These are phyloP conservation scores for Teunomyces atbi DNA, from an alignment of 805 yeast genomes.

Conservation along the genomic window DNA sequence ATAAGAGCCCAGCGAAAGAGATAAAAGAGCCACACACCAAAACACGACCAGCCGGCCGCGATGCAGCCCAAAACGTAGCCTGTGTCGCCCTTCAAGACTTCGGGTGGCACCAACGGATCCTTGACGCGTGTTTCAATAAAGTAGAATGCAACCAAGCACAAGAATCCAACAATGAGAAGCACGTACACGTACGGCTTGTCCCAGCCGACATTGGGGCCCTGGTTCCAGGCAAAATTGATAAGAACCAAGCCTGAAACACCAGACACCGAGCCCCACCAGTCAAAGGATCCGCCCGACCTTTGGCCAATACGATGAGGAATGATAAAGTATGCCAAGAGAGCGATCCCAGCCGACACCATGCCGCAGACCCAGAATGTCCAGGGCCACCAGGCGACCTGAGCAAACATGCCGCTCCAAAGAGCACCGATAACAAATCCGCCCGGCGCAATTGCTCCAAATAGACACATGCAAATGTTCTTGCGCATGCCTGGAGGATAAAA, in stretches of 20 bases:
- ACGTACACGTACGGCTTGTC: conserved; percentile 17
- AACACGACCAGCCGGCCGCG: conserved; percentile 20
- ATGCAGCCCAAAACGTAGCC: conserved; percentile 17
- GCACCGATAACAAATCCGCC: conserved; percentile 31
- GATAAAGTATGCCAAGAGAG: conserved; percentile 18
- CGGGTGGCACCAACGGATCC: conserved; percentile 15
- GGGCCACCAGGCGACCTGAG: conserved; percentile 33
- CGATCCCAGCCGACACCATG: conserved; percentile 16
- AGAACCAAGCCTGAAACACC: conserved; percentile 17
- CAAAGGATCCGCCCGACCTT: conserved; percentile 18
- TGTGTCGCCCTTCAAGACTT: conserved; percentile 13
- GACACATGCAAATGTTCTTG: conserved; percentile 23
- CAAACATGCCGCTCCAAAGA: conserved; percentile 23
- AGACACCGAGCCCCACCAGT: conserved; percentile 21
- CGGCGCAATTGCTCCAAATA: conserved; percentile 37
- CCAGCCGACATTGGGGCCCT: conserved; percentile 21
- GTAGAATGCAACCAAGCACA: conserved; percentile 11
- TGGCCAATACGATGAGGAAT: conserved; percentile 29
- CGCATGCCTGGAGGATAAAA: conserved; percentile 26
- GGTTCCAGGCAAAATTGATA: conserved; percentile 20
- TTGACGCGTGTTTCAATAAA: conserved; percentile 8
- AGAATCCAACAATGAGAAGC: conserved; percentile 16
- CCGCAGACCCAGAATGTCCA: conserved; percentile 32
- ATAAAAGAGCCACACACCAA: conserved; percentile 18
- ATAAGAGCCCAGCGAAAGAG: conserved; percentile 13